phyloP scores from a whole-genome alignment of 2,329 filamentous ascomycete genomes.

The Trematosphaeria pertusa region DNA sequence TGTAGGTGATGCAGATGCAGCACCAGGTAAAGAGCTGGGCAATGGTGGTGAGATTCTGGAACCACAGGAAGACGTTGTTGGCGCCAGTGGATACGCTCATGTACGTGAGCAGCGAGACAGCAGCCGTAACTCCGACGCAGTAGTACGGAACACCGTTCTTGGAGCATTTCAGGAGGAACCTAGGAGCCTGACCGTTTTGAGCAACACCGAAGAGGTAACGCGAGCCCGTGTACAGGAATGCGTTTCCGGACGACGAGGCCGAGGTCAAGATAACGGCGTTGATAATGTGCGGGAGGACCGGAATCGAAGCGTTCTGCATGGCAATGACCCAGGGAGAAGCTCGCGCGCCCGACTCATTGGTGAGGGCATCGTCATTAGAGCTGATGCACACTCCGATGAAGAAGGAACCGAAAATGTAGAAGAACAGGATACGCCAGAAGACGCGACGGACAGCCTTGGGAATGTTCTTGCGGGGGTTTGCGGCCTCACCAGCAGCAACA shows the following conservation, averaged over 20 bases:
- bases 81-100: constrained; percentile 56
- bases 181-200: constrained; percentile 61
- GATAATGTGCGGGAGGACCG: constrained; percentile 72
- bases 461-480: constrained; percentile 51
- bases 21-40: constrained; percentile 63
- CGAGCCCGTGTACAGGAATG: constrained; percentile 64
- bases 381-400: constrained; percentile 68
- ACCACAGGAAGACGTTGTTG: constrained; percentile 68
- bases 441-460: constrained; percentile 63
- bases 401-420: constrained; percentile 61
- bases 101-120: constrained; percentile 57
- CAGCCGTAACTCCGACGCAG: constrained; percentile 45
- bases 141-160: constrained; percentile 53
- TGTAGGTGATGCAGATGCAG: constrained; percentile 62
- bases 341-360: constrained; percentile 51
- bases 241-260: constrained; percentile 73
- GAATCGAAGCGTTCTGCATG: constrained; percentile 70
- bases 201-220: constrained; percentile 59
- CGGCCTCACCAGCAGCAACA: constrained; percentile 46
- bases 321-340: constrained; percentile 65
- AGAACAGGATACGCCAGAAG: constrained; percentile 63
- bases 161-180: constrained; percentile 58
- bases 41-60: constrained; percentile 71
- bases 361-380: constrained; percentile 59
- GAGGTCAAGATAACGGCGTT: constrained; percentile 79